phyloP scores from a whole-genome alignment of 139 green algal species.

The Haematococcus lacustris region DNA sequence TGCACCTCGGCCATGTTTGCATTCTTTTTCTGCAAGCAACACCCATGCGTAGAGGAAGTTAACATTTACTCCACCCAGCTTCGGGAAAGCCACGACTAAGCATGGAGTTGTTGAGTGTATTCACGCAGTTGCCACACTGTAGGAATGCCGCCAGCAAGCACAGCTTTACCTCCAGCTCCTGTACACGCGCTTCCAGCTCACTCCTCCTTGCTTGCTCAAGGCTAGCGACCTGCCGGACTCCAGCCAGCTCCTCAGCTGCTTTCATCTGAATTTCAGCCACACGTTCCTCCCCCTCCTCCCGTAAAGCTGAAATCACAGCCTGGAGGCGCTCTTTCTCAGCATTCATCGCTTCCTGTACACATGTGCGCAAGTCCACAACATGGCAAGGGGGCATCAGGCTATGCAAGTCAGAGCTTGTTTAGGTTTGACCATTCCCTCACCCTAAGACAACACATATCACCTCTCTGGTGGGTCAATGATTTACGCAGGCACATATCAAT shows the following conservation, averaged over 20 bases:
- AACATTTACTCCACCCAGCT: neutral
- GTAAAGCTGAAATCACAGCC: constrained; percentile 18
- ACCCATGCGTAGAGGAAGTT: too few relatives aligned
- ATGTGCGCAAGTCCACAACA: too few relatives aligned
- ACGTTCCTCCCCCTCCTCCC: constrained; percentile 8
- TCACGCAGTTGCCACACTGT: neutral
- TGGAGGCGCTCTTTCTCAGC: constrained; percentile 21
- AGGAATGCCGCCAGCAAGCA: neutral
- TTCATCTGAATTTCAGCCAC: constrained; percentile 6
- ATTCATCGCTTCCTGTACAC: constrained; percentile 9
- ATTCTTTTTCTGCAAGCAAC: constrained; percentile 23
- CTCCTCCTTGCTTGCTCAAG: neutral
- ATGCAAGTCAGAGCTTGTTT: neutral
- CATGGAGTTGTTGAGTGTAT: neutral
- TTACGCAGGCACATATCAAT: neutral
- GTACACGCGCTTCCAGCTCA: constrained; percentile 1
- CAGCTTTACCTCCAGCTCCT: neutral
- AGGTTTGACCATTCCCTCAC: neutral
- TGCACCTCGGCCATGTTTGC: constrained; percentile 16
- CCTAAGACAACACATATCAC: neutral
- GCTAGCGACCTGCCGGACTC: neutral
- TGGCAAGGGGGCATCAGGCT: too few relatives aligned
- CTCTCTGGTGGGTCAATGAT: neutral
- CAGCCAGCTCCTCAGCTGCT: constrained; percentile 8
- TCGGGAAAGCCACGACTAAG: neutral